phyloP scores from a whole-genome alignment of 805 yeast genomes.

The Candida peoriensis region DNA sequence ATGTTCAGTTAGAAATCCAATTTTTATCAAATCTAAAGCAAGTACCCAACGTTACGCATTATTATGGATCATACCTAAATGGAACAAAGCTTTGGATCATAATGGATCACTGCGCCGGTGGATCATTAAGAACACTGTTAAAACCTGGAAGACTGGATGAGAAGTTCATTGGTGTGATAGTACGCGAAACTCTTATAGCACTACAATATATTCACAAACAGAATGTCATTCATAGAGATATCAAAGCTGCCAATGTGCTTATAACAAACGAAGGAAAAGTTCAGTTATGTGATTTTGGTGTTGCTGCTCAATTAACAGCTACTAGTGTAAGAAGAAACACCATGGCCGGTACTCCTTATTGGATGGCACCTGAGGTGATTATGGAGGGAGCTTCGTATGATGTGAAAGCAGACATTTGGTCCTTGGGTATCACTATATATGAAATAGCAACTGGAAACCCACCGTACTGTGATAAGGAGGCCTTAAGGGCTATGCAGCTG shows the following conservation, averaged over 20 bases:
- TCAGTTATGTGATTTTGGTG: conserved; percentile 95
- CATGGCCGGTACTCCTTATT: conserved; percentile 93
- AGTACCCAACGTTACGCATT: conserved; percentile 89
- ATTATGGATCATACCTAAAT: conserved; percentile 52
- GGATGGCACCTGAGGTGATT: conserved; percentile 99
- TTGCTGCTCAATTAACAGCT: conserved; percentile 87
- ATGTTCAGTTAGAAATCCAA: conserved; percentile 89
- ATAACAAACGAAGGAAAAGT: conserved; percentile 87
- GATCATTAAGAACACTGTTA: conserved; percentile 67
- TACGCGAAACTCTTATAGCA: conserved; percentile 76
- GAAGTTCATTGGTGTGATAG: conserved; percentile 72
- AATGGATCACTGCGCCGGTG: conserved; percentile 98
- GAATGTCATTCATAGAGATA: conserved; percentile 93
- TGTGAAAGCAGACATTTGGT: conserved; percentile 95
- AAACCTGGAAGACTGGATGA: conserved; percentile 89
- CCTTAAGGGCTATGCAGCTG: conserved; percentile 89
- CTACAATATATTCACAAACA: conserved; percentile 76
- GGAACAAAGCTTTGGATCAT: conserved; percentile 30
- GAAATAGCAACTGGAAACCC: conserved; percentile 98
- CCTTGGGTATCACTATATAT: conserved; percentile 87
- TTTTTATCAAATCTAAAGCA: conserved; percentile 76
- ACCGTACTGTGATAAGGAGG: conserved; percentile 94
- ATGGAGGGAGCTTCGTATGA: conserved; percentile 86
- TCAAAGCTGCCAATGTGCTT: conserved; percentile 93
- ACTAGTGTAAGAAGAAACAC: conserved; percentile 78